These are phyloP conservation scores for Lotus japonicus DNA, from an alignment of 306 rosid genomes.

Conservation along the genomic window DNA sequence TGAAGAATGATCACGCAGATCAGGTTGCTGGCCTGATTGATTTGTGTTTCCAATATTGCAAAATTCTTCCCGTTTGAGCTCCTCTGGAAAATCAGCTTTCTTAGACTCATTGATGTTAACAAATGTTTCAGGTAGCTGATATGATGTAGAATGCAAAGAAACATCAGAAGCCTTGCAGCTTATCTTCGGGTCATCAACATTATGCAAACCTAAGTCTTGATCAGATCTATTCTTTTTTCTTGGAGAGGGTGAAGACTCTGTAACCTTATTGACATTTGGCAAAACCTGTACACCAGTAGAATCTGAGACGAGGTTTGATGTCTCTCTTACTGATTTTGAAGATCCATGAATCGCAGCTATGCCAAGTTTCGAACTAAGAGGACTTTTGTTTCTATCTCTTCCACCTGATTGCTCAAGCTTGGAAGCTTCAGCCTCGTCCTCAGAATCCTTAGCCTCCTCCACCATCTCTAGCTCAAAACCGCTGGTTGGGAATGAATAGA, in stretches of 20 bases:
- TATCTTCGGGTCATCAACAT: constrained; percentile 16
- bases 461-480: constrained; percentile 75
- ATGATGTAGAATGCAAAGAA: constrained; percentile 15
- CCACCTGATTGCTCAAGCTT: constrained; percentile 33
- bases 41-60: constrained; percentile 15
- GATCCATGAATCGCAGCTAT: constrained; percentile 17
- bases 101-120: constrained; percentile 23
- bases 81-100: constrained; percentile 13
- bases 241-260: neutral
- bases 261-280: neutral
- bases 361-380: constrained; percentile 32
- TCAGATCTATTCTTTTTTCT: constrained; percentile 20
- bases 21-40: constrained; percentile 14
- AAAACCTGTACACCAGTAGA: constrained; percentile 30
- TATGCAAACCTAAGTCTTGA: constrained; percentile 14
- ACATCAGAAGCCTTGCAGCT: neutral
- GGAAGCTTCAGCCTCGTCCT: constrained; percentile 59
- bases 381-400: constrained; percentile 33
- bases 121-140: constrained; percentile 16
- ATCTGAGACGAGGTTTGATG: constrained; percentile 21
- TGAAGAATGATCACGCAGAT: constrained; percentile 10
- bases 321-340: constrained; percentile 25
- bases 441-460: constrained; percentile 93
- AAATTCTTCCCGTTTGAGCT: constrained; percentile 22
- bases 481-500: constrained; percentile 43